Conservation (phyloP, 192 early-diverging fungal species). For the Coemansia sp. region DNA sequence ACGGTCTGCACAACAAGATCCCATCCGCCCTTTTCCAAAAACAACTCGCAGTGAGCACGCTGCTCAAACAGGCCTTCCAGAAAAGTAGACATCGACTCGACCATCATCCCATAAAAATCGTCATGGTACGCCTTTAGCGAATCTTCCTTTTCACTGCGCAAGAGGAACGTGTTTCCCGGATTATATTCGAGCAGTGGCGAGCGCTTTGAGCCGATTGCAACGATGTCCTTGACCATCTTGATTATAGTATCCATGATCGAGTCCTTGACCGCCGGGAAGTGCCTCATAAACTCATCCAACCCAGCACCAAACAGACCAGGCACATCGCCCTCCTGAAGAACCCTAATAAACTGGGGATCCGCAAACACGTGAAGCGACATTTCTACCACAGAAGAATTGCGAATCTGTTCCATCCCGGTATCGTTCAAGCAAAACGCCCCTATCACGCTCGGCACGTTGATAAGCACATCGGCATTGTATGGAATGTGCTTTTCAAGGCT, state of each 20-base stretch:
- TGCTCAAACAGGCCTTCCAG: conserved; percentile 55
- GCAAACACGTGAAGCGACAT: conserved; percentile 79
- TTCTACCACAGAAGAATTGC: conserved; percentile 65
- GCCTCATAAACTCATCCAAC: conserved; percentile 95
- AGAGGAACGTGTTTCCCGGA: conserved; percentile 47
- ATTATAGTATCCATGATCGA: conserved; percentile 71
- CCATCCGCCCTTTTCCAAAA: conserved; percentile 53
- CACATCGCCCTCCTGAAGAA: conserved; percentile 80
- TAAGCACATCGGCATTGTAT: conserved; percentile 75
- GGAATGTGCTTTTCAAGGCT: conserved; percentile 72
- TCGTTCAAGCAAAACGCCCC: conserved; percentile 95
- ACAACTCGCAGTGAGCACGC: conserved; percentile 41
- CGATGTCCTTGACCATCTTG: conserved; percentile 65
- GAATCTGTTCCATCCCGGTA: conserved; percentile 82
- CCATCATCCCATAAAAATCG: conserved; percentile 60
- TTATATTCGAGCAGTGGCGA: conserved; percentile 30
- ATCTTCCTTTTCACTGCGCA: conserved; percentile 46
- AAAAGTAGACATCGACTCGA: conserved; percentile 55
- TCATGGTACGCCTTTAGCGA: conserved; percentile 53
- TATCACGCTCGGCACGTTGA: conserved; percentile 86
- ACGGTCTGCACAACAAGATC: conserved; percentile 42
- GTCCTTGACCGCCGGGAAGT: conserved; percentile 84
- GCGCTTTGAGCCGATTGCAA: conserved; percentile 60
- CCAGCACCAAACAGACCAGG: conserved; percentile 80
- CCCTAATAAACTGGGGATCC: conserved; percentile 70